Percentiles rank a stretch among this genome's conserved stretches.
Evolutionary conservation across 805 yeast species (phyloP).

Genomic region (Hanseniaspora singularis): DNA sequence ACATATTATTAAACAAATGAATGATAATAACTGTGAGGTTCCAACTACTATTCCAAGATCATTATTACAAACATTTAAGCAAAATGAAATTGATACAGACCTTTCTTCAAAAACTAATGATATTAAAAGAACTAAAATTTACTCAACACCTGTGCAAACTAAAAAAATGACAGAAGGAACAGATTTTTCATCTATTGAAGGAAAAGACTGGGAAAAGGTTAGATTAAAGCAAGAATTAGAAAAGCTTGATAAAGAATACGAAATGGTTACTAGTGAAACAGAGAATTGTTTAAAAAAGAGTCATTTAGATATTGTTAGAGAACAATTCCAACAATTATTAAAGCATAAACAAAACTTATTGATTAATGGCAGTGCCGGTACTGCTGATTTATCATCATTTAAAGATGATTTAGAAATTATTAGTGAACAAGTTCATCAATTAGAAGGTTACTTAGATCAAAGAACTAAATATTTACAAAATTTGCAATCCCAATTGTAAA

Average conservation of each 20-base stretch:
- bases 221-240: conserved; percentile 66
- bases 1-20: conserved; percentile 81
- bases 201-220: conserved; percentile 66
- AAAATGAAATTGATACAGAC: conserved; percentile 67
- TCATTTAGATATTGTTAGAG: conserved; percentile 31
- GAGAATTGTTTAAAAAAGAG: conserved; percentile 22
- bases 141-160: conserved; percentile 20
- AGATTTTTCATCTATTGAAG: conserved; percentile 50
- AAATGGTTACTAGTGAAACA: conserved; percentile 18
- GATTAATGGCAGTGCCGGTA: conserved; percentile 22
- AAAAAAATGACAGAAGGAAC: conserved; percentile 39
- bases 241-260: conserved; percentile 52
- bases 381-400: conserved; percentile 38
- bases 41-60: conserved; percentile 94
- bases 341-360: conserved; percentile 62
- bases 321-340: conserved; percentile 72
- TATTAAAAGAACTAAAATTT: conserved; percentile 24
- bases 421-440: conserved; percentile 60
- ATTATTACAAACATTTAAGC: conserved; percentile 79
- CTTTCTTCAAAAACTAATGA: conserved; percentile 44
- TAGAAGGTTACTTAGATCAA: conserved; percentile 54
- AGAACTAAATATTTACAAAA: conserved; percentile 49
- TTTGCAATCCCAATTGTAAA: conserved; percentile 36
- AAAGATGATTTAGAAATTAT: conserved; percentile 54
- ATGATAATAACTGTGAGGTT: conserved; percentile 65